Conservation (phyloP, 495 filamentous ascomycete genomes). For the Aspergillus ellipticus region DNA sequence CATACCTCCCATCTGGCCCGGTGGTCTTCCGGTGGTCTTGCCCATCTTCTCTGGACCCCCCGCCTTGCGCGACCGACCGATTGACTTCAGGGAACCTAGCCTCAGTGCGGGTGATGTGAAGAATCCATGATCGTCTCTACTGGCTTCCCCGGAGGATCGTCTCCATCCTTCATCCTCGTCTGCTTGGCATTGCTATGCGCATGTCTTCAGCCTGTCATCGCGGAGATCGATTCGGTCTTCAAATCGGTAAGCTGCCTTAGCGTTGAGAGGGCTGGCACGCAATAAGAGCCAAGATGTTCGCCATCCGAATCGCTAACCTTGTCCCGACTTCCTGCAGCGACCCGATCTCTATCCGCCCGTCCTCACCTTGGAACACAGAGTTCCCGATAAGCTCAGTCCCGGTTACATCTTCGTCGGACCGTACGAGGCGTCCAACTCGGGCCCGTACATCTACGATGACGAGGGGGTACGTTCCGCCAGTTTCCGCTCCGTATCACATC, state of each 20-base stretch:
- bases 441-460: constrained; percentile 44
- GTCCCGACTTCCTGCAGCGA: constrained; percentile 22
- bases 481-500: not conserved
- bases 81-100: not conserved
- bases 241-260: constrained; percentile 15
- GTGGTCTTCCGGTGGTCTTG: too few relatives aligned
- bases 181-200: not conserved
- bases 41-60: not conserved
- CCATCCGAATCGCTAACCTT: constrained; percentile 9
- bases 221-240: constrained; percentile 16
- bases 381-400: constrained; percentile 30
- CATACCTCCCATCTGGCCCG: not conserved
- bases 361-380: constrained; percentile 28
- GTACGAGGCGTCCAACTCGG: constrained; percentile 38
- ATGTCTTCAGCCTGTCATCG: constrained; percentile 4
- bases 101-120: constrained; percentile 17
- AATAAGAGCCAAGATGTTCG: constrained; percentile 7
- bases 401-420: constrained; percentile 46
- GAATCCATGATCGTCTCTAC: constrained; percentile 19
- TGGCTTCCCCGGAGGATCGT: constrained; percentile 11
- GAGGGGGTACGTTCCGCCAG: constrained; percentile 32
- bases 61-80: not conserved
- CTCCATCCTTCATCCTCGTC: constrained; percentile 1
- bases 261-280: not conserved
- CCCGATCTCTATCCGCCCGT: constrained; percentile 40